Base-by-base conservation (phyloP, 305 asterid species). In the Euphrasia arctica region DNA sequence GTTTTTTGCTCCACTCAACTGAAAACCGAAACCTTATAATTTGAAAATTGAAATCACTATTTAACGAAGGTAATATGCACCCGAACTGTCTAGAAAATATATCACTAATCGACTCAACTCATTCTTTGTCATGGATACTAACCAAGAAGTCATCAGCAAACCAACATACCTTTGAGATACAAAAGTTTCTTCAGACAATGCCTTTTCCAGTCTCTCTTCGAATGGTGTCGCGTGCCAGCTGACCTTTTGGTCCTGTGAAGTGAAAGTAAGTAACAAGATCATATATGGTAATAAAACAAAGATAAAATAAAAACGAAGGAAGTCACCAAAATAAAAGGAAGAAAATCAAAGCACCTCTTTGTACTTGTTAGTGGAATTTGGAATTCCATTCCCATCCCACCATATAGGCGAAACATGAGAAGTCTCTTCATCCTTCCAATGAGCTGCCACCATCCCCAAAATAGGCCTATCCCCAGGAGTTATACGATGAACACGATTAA, bases 301-400 rank as follows among this genome's bases (percentile, higher is more conserved):
- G 6, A 28, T 2, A 9, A 5, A 59, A 52, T 14, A 54, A 41
- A n/a, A 47, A 36, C 34, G 3, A 42, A 56, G 39, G 9, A 9
- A 47, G 55, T 32, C 22, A 18, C 22, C 22, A 18, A 18, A 18
- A 31, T 2, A 2, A 49, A 58, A 36, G 48, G 47, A 52, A 61
- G 64, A 32, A 12, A 62, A 60, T 11, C 14, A 15, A 28, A 67
- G 56, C 61, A 87, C 97, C 95, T 92, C 98, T 80, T 87, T 90
- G 77, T 92, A 92, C 86, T 92, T 92, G 80, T 83, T 90, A 32
- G 97, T 92, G 49, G 96, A 87, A 70, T 92, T 92, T 7, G 98
- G 98, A 60, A 92, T 92, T 45, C 98, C 98, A 70, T 92, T 92
- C 25, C 97, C 97, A 74, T 84, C 95, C 98, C 98, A 92, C 90